These are phyloP conservation scores for Phanerochaete sordida DNA, from an alignment of 768 basidiomycete genomes.

Conservation along the genomic window DNA sequence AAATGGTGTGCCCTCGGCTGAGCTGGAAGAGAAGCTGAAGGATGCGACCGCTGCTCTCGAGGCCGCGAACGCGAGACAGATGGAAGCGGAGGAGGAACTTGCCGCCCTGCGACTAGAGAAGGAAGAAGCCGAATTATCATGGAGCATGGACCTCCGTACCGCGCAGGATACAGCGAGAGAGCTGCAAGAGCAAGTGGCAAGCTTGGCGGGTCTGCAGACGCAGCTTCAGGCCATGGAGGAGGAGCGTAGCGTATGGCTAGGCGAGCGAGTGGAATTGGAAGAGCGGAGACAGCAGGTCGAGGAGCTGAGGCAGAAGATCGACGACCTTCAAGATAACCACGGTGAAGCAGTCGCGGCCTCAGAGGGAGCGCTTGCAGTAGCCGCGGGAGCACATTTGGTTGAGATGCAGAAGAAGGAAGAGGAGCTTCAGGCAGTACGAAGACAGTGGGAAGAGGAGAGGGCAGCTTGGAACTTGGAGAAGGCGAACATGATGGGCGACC, in stretches of 20 bases:
- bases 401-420: constrained; percentile 37
- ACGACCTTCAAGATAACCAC: constrained; percentile 39
- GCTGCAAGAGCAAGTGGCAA: constrained; percentile 52
- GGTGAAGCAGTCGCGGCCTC: constrained; percentile 37
- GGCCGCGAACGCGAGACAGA: constrained; percentile 57
- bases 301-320: constrained; percentile 39
- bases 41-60: constrained; percentile 56
- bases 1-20: constrained; percentile 30
- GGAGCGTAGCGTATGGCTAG: constrained; percentile 50
- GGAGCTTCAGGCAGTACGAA: constrained; percentile 39
- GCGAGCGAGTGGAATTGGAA: constrained; percentile 42
- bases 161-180: constrained; percentile 63
- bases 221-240: constrained; percentile 35
- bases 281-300: constrained; percentile 30
- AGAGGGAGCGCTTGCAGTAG: constrained; percentile 35
- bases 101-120: constrained; percentile 64
- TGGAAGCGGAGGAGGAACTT: constrained; percentile 58
- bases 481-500: constrained; percentile 45
- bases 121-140: constrained; percentile 59
- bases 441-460: constrained; percentile 42
- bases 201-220: constrained; percentile 43
- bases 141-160: constrained; percentile 61
- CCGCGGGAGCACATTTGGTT: constrained; percentile 27
- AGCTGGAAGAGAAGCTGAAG: constrained; percentile 64
- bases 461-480: constrained; percentile 50